Evolutionary conservation across 2,329 filamentous ascomycete genomes (phyloP).

Genomic region (Cytospora schulzeri): DNA sequence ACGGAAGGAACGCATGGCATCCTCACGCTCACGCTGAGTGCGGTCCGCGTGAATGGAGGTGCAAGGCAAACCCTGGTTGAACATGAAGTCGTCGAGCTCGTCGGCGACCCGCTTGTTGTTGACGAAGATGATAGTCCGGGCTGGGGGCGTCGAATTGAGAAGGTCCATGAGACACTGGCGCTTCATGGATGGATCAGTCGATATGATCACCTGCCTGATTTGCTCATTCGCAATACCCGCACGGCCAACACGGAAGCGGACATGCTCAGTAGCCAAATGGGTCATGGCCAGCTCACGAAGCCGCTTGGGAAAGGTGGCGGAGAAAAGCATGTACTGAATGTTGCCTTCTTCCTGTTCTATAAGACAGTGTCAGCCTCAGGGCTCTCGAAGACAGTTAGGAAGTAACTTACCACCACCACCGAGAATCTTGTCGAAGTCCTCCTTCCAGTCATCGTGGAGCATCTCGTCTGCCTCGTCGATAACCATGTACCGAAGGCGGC

Average conservation of each 20-base stretch:
- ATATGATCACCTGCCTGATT: slow-evolving; percentile 77
- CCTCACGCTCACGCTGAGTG: slow-evolving; percentile 88
- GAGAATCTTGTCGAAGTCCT: slow-evolving; percentile 75
- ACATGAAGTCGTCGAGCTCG: slow-evolving; percentile 84
- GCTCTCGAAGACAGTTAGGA: background rate
- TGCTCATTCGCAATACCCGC: slow-evolving; percentile 81
- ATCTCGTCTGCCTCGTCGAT: slow-evolving; percentile 97
- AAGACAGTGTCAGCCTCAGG: slow-evolving; percentile 31
- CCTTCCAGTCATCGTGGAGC: slow-evolving; percentile 76
- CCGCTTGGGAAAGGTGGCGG: slow-evolving; percentile 85
- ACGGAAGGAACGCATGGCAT: slow-evolving; percentile 85
- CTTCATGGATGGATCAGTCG: slow-evolving; percentile 67
- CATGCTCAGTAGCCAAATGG: slow-evolving; percentile 72
- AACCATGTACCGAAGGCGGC: slow-evolving; percentile 76
- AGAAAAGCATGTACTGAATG: slow-evolving; percentile 80
- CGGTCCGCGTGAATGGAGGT: slow-evolving; percentile 88
- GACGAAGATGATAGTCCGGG: slow-evolving; percentile 86
- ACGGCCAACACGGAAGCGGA: slow-evolving; percentile 84
- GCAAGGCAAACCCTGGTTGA: slow-evolving; percentile 75
- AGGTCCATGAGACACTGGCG: slow-evolving; percentile 71
- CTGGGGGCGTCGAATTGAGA: slow-evolving; percentile 68
- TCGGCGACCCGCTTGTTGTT: slow-evolving; percentile 80
- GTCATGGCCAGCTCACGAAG: slow-evolving; percentile 76
- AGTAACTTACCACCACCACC: slow-evolving; percentile 72
- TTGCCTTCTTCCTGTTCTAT: slow-evolving; percentile 74